Conservation (phyloP, 208 protist species). For the Paratrypanosoma confusum region DNA sequence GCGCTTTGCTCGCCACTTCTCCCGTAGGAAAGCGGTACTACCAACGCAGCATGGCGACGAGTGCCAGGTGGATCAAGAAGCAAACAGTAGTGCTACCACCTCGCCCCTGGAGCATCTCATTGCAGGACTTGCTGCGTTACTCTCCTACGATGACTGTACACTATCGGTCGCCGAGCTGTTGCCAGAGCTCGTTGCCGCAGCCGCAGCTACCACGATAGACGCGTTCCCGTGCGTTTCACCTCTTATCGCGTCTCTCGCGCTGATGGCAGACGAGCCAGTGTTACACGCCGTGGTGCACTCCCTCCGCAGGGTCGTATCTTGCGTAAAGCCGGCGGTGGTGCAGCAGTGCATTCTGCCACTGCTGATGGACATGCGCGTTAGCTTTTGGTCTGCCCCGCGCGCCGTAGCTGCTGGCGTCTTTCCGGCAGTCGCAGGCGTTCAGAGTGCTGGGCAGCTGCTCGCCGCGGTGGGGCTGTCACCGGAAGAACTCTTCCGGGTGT, state of each 20-base stretch:
- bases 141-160: slow-evolving; percentile 51
- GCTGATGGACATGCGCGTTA: slow-evolving; percentile 43
- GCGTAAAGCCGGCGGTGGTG: slow-evolving; percentile 27
- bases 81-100: no score
- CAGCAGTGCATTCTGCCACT: slow-evolving; percentile 41
- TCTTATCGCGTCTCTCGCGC: slow-evolving; percentile 66
- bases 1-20: no score
- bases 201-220: slow-evolving; percentile 16
- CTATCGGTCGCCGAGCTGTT: slow-evolving; percentile 31
- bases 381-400: slow-evolving; percentile 56
- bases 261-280: slow-evolving; percentile 33
- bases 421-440: slow-evolving; percentile 36
- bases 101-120: no score
- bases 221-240: slow-evolving; percentile 52
- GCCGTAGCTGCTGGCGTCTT: slow-evolving; percentile 54
- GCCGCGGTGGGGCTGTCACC: no score
- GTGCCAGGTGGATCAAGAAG: no score
- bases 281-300: slow-evolving; percentile 23
- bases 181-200: slow-evolving; percentile 34
- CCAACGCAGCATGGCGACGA: no score
- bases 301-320: slow-evolving; percentile 20
- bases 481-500: no score
- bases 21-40: no score
- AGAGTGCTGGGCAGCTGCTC: no score
- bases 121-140: no score